phyloP scores from a whole-genome alignment of 2,329 filamentous ascomycete genomes.

The Xylariaceae sp. region DNA sequence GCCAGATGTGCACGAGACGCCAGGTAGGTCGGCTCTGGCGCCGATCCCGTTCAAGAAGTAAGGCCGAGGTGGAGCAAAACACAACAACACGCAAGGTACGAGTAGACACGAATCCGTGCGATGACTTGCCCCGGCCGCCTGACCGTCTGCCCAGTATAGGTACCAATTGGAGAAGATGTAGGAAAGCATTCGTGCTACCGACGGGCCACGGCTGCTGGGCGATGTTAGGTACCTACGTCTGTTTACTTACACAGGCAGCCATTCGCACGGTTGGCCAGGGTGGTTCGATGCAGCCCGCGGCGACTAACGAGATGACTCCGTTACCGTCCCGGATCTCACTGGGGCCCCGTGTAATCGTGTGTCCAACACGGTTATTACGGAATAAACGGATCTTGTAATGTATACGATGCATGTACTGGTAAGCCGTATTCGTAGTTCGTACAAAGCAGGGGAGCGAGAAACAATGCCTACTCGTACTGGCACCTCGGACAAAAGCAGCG shows the following conservation, averaged over 20 bases:
- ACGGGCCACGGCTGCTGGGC: too few relatives aligned
- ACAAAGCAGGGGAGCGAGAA: neutral
- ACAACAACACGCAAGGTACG: neutral
- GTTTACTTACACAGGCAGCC: too few relatives aligned
- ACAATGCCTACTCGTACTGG: neutral
- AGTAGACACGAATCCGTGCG: neutral
- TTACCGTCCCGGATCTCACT: constrained; percentile 7
- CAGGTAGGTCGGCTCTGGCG: neutral
- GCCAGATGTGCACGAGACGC: too few relatives aligned
- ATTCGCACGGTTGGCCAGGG: neutral
- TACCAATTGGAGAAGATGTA: neutral
- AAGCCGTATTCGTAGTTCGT: neutral
- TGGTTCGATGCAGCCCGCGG: constrained; percentile 2
- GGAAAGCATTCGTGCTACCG: too few relatives aligned
- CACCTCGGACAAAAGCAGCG: too few relatives aligned
- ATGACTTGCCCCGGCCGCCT: neutral
- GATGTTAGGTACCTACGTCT: too few relatives aligned
- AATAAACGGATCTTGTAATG: too few relatives aligned
- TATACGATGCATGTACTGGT: neutral
- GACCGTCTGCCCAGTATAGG: neutral
- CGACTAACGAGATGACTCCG: constrained; percentile 14
- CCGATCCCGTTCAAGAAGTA: neutral
- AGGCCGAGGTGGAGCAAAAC: too few relatives aligned
- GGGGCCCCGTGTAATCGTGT: constrained; percentile 11
- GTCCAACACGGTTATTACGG: neutral